Conservation (phyloP, 768 basidiomycete species). For the Phanerochaete carnosa region DNA sequence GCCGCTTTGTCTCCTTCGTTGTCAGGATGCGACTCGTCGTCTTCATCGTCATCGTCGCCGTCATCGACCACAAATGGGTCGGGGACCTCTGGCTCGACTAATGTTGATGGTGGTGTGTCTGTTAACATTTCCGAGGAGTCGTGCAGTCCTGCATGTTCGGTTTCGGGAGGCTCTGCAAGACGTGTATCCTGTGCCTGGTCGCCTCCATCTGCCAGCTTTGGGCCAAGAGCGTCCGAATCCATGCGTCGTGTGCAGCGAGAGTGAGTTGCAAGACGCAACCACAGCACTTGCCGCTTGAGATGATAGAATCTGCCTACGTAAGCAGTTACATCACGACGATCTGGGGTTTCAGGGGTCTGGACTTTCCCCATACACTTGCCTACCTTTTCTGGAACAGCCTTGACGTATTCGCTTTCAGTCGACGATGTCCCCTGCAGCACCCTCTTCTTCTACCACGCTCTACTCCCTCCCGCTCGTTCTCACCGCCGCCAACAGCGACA, state of each 20-base stretch:
- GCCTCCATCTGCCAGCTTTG: no score
- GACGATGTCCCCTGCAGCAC: not conserved
- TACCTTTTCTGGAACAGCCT: not conserved
- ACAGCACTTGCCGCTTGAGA: no score
- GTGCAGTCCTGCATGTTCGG: not conserved
- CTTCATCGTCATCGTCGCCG: slow-evolving; percentile 17
- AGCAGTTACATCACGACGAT: not conserved
- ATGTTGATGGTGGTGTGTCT: not conserved
- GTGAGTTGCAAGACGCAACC: no score
- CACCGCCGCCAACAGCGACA: not conserved
- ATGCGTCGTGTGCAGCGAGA: no score
- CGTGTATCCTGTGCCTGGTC: no score
- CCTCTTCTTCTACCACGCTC: not conserved
- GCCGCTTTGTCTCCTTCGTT: slow-evolving; percentile 19
- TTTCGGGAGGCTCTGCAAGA: no score
- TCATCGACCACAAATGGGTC: slow-evolving; percentile 66
- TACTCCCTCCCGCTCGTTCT: not conserved
- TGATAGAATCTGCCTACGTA: not conserved
- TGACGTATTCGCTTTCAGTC: not conserved
- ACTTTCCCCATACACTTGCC: not conserved
- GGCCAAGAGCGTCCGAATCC: no score
- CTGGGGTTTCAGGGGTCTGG: not conserved
- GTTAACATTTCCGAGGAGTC: not conserved
- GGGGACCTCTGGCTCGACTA: slow-evolving; percentile 47
- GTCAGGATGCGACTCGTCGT: slow-evolving; percentile 25